A percentile compares a stretch with the other conserved stretches of the same genome.
Conservation (phyloP, 495 filamentous ascomycete genomes). For the Xylaria bambusicola region DNA sequence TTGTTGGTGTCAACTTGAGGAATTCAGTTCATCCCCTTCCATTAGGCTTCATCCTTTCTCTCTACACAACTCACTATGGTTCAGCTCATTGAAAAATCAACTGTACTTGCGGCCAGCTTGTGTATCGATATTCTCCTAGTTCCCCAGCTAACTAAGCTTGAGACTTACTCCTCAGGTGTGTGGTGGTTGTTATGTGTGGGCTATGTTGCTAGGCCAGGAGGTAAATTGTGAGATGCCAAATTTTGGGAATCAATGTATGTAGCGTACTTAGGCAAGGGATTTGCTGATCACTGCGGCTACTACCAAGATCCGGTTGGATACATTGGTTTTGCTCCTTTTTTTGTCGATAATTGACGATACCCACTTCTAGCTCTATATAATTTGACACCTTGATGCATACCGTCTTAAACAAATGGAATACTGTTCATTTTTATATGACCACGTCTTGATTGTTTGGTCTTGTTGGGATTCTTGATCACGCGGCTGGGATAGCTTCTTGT, state of each 20-base stretch:
- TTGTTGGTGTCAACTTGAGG: neutral
- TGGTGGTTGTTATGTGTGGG: neutral
- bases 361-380: slow-evolving; percentile 13
- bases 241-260: slow-evolving; percentile 3
- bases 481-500: too few relatives aligned
- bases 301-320: neutral
- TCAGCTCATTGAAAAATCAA: neutral
- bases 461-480: neutral
- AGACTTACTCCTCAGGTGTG: neutral
- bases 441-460: neutral
- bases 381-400: too few relatives aligned
- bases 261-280: slow-evolving; percentile 9
- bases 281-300: neutral
- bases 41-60: neutral
- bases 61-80: neutral
- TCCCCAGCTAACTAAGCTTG: neutral
- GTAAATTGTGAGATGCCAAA: neutral
- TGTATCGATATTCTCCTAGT: neutral
- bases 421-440: neutral
- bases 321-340: slow-evolving; percentile 24
- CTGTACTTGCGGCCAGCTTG: neutral
- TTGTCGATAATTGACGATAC: slow-evolving; percentile 38
- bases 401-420: neutral
- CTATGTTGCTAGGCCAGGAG: neutral
- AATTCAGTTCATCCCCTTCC: neutral